Conservation (phyloP, 352 stramenopile genomes). For the Phytopythium mirpurense region DNA sequence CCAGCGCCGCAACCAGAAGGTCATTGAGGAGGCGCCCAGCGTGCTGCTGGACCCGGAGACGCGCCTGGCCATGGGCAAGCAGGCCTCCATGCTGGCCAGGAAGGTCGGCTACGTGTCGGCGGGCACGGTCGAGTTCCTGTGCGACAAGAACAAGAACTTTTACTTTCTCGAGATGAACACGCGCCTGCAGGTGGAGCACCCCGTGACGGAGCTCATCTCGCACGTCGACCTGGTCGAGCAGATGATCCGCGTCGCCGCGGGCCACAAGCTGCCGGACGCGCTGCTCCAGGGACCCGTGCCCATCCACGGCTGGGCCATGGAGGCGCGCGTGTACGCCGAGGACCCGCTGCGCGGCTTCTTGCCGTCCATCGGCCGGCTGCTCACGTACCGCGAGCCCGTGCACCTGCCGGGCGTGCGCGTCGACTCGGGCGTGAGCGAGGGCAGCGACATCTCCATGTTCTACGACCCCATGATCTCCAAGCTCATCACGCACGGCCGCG, state of each 20-base stretch:
- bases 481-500: conserved; percentile 85
- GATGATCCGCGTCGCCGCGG: conserved; percentile 94
- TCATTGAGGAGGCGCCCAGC: conserved; percentile 93
- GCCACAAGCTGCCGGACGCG: conserved; percentile 81
- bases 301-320: conserved; percentile 84
- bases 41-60: conserved; percentile 89
- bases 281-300: conserved; percentile 59
- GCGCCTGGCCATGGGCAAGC: conserved; percentile 62
- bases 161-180: conserved; percentile 99
- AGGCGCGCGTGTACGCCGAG: conserved; percentile 96
- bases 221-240: conserved; percentile 94
- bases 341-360: conserved; percentile 94
- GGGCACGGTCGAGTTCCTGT: conserved; percentile 97
- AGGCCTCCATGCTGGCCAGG: conserved; percentile 90
- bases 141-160: conserved; percentile 95
- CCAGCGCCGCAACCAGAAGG: conserved; percentile 97
- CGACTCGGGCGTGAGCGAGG: conserved; percentile 91
- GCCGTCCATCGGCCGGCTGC: conserved; percentile 92
- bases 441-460: conserved; percentile 92
- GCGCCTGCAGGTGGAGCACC: conserved; percentile 93
- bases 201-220: conserved; percentile 94
- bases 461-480: conserved; percentile 98
- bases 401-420: conserved; percentile 74
- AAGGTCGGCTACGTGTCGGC: conserved; percentile 93
- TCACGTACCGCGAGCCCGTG: conserved; percentile 90